phyloP scores from a whole-genome alignment of 331 rosid species.

The Arachis monticola region DNA sequence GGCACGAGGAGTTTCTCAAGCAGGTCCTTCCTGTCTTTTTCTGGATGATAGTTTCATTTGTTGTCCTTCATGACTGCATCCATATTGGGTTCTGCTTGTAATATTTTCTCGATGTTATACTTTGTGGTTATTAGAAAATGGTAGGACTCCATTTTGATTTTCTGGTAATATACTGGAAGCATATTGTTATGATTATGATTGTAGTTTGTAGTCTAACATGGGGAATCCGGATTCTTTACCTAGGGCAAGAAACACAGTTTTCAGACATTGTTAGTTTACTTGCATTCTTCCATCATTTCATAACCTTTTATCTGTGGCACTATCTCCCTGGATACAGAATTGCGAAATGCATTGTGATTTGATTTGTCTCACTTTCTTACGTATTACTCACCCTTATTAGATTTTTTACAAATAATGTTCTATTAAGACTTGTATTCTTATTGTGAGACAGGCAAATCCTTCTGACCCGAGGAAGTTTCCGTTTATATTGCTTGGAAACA shows the following conservation, averaged over 20 bases:
- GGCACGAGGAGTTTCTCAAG: conserved; percentile 99
- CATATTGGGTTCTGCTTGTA: conserved; percentile 4
- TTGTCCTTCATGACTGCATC: background rate
- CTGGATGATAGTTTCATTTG: conserved; percentile 12
- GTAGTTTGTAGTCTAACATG: conserved; percentile 8
- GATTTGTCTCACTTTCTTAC: conserved; percentile 24
- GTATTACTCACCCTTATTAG: conserved; percentile 14
- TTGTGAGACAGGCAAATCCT: conserved; percentile 73
- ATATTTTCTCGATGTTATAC: conserved; percentile 6
- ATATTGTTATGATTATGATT: background rate
- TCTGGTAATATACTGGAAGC: background rate
- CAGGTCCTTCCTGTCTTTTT: conserved; percentile 58
- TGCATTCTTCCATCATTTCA: conserved; percentile 3
- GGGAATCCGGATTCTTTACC: conserved; percentile 8
- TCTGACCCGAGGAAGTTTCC: conserved; percentile 76
- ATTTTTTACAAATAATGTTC: conserved; percentile 17
- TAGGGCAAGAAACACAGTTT: background rate
- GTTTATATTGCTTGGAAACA: conserved; percentile 91
- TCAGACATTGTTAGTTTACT: conserved; percentile 17
- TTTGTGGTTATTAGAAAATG: background rate
- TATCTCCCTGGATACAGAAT: background rate
- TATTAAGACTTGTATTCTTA: conserved; percentile 32
- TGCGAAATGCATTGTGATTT: background rate
- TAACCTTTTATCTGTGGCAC: conserved; percentile 16
- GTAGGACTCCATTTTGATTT: conserved; percentile 1